Evolutionary conservation across 441 rosid genomes (phyloP).

Genomic region (Bruguiera hainesii): DNA sequence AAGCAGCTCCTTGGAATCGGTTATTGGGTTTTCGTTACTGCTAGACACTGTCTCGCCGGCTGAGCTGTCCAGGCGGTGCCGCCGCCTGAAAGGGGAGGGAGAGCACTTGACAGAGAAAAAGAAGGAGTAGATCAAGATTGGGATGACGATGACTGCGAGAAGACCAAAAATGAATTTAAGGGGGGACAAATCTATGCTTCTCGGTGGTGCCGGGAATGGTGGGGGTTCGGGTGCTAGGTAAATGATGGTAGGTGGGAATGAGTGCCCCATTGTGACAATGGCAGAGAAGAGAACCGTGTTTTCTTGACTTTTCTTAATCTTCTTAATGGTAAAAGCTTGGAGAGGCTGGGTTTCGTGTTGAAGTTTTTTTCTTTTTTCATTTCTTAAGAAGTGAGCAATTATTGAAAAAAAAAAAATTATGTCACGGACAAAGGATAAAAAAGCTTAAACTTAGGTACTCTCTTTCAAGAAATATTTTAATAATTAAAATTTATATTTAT

Average conservation of each 20-base stretch:
- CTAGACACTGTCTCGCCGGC: not conserved
- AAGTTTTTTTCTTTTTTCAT: not conserved
- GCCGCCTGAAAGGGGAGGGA: slow-evolving; percentile 17
- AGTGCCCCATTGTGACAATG: slow-evolving; percentile 29
- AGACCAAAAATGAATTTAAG: slow-evolving; percentile 63
- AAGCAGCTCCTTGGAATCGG: slow-evolving; percentile 15
- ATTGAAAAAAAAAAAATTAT: not conserved
- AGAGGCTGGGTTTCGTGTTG: not conserved
- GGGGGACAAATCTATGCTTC: slow-evolving; percentile 60
- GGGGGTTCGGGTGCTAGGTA: slow-evolving; percentile 40
- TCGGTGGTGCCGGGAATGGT: slow-evolving; percentile 51
- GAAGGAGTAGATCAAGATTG: slow-evolving; percentile 62
- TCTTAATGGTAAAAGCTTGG: not conserved
- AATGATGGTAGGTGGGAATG: slow-evolving; percentile 39
- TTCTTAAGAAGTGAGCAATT: not conserved
- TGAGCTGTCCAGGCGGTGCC: slow-evolving; percentile 3
- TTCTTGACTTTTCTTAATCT: too few relatives aligned
- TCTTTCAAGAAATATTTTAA: too few relatives aligned
- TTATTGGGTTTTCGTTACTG: not conserved
- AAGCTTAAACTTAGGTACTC: not conserved
- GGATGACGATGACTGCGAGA: slow-evolving; percentile 67
- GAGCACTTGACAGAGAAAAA: slow-evolving; percentile 58
- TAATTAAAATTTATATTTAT: too few relatives aligned
- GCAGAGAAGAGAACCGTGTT: not conserved
- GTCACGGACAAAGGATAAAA: not conserved